Evolutionary conservation across 106 monocot species (phyloP).

Genomic region (Vanilla planifolia): DNA sequence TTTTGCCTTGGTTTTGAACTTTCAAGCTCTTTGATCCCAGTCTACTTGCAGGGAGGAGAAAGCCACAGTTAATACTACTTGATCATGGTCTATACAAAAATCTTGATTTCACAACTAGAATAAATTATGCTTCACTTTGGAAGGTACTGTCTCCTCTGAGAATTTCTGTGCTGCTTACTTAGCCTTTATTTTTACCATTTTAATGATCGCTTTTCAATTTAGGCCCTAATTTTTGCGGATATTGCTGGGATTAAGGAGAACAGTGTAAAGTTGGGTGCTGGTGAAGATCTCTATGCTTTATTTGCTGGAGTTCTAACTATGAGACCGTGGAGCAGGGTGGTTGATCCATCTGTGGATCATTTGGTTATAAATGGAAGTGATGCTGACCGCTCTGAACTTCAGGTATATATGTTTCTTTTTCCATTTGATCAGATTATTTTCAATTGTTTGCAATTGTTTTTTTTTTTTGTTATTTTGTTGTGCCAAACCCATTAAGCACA

Average conservation of each 20-base stretch:
- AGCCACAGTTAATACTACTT: slow-evolving; percentile 84
- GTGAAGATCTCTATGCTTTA: slow-evolving; percentile 81
- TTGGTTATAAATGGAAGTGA: slow-evolving; percentile 57
- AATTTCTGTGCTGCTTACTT: not conserved
- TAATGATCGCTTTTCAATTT: slow-evolving; percentile 8
- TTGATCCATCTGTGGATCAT: slow-evolving; percentile 89
- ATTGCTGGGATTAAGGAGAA: slow-evolving; percentile 74
- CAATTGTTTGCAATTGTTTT: not conserved
- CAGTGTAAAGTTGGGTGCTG: slow-evolving; percentile 89
- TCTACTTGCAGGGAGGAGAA: slow-evolving; percentile 42
- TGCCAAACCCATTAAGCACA: too few species aligned
- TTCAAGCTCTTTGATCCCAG: not conserved
- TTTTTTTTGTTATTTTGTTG: not conserved
- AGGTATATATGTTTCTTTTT: slow-evolving; percentile 33
- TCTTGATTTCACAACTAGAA: slow-evolving; percentile 72
- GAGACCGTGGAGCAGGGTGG: slow-evolving; percentile 85
- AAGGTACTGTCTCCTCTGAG: slow-evolving; percentile 40
- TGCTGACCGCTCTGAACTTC: slow-evolving; percentile 68
- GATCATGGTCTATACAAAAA: slow-evolving; percentile 95
- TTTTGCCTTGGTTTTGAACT: not conserved
- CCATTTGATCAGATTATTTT: not conserved
- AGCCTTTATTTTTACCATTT: not conserved
- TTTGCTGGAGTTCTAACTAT: slow-evolving; percentile 96
- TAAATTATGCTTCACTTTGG: slow-evolving; percentile 92
- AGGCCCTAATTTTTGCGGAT: slow-evolving; percentile 93